These are phyloP conservation scores for Tillandsia fasciculata DNA, from an alignment of 176 grass and related monocot species.

Conservation along the genomic window DNA sequence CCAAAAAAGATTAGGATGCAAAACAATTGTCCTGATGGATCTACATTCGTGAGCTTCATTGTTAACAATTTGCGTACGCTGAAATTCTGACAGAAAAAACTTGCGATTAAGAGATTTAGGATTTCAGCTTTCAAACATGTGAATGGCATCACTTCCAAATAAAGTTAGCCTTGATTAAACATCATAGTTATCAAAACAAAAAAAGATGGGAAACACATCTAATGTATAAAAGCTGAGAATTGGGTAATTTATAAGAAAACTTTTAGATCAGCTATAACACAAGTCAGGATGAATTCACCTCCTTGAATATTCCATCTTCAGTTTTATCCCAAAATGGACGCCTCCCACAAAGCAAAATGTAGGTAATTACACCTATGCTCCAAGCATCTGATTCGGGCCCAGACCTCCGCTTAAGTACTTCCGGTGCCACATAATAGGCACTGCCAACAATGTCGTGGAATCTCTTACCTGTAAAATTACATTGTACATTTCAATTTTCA, in stretches of 20 bases:
- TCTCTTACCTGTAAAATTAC: conserved; percentile 44
- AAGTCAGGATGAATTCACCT: conserved; percentile 33
- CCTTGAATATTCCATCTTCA: conserved; percentile 96
- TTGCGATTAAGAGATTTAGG: background rate
- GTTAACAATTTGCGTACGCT: too few species aligned
- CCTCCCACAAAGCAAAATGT: conserved; percentile 85
- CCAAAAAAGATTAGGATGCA: too few species aligned
- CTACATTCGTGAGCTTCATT: too few species aligned
- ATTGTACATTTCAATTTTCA: background rate
- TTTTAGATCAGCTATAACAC: background rate
- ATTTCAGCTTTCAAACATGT: background rate
- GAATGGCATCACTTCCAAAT: background rate
- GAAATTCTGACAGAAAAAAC: background rate
- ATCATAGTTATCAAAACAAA: background rate
- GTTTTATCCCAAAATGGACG: conserved; percentile 98
- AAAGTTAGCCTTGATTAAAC: background rate
- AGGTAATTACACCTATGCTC: conserved; percentile 98
- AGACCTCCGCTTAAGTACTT: conserved; percentile 77
- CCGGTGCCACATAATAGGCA: conserved; percentile 93
- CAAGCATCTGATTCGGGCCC: conserved; percentile 88
- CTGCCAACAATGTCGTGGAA: conserved; percentile 88
- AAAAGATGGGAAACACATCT: background rate
- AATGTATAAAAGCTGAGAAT: background rate
- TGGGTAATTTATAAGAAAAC: background rate
- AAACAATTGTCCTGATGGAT: too few species aligned